These are phyloP conservation scores for Linnemannia schmuckeri DNA, from an alignment of 192 early-diverging fungal species.

Conservation along the genomic window DNA sequence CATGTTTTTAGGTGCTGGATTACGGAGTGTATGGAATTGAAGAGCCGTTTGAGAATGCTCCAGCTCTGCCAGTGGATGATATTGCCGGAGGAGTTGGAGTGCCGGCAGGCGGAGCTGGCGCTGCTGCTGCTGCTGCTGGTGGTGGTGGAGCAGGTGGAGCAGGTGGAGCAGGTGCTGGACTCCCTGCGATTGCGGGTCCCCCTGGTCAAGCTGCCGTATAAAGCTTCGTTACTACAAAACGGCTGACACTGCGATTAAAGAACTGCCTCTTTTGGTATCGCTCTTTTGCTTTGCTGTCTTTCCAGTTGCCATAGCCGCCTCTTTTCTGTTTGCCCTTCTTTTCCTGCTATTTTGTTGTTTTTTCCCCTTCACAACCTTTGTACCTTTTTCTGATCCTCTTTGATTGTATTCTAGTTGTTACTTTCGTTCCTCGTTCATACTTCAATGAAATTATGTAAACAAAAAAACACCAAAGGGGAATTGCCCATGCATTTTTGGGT, in stretches of 20 bases:
- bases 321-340: background rate
- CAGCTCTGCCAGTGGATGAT: conserved; percentile 29
- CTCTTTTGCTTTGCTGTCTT: background rate
- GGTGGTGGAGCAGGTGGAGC: background rate
- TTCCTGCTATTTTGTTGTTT: background rate
- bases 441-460: background rate
- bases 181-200: background rate
- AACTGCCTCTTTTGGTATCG: no score
- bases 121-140: background rate
- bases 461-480: background rate
- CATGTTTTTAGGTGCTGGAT: conserved; percentile 64
- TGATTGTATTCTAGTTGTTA: background rate
- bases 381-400: background rate
- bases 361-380: background rate
- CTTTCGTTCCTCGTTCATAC: background rate
- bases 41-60: conserved; percentile 54
- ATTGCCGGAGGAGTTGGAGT: background rate
- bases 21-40: conserved; percentile 77
- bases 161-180: background rate
- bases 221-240: background rate
- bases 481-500: no score
- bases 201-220: conserved; percentile 1
- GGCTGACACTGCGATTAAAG: background rate
- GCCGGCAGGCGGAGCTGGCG: background rate
- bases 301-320: no score